Conservation (phyloP, 352 stramenopile genomes). For the Pythium utonaiense region DNA sequence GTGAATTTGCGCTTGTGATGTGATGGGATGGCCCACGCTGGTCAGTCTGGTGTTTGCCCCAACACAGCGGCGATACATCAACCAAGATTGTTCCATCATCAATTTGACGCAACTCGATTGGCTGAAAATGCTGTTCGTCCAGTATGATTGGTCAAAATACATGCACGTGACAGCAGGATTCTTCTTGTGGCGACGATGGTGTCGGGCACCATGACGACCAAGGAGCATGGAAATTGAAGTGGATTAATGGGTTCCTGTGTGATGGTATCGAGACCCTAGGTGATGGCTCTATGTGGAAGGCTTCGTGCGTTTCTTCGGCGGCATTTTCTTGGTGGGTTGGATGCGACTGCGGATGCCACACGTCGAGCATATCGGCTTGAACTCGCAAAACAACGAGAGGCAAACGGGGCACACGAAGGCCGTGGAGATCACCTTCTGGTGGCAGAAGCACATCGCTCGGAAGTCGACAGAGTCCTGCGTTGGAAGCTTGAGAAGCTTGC, state of each 20-base stretch:
- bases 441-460: slow-evolving; percentile 87
- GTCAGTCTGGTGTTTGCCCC: slow-evolving; percentile 17
- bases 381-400: slow-evolving; percentile 86
- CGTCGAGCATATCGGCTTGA: slow-evolving; percentile 84
- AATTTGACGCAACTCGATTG: slow-evolving; percentile 17
- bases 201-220: background rate
- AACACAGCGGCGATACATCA: slow-evolving; percentile 22
- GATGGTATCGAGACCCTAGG: background rate
- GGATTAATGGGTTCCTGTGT: slow-evolving; percentile 10
- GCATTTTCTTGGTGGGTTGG: slow-evolving; percentile 59
- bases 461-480: slow-evolving; percentile 88
- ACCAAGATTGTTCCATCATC: slow-evolving; percentile 24
- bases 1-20: slow-evolving; percentile 3
- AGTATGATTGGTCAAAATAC: too few relatives aligned
- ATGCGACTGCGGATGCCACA: slow-evolving; percentile 84
- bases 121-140: slow-evolving; percentile 12
- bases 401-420: slow-evolving; percentile 86
- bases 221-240: background rate
- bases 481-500: slow-evolving; percentile 77
- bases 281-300: slow-evolving; percentile 16
- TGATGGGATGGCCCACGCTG: background rate
- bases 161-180: too few relatives aligned
- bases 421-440: slow-evolving; percentile 78
- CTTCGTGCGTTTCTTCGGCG: slow-evolving; percentile 43
- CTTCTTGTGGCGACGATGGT: slow-evolving; percentile 21